Base-by-base conservation (phyloP, 345 rosid species). In the Ceriops decandra region DNA sequence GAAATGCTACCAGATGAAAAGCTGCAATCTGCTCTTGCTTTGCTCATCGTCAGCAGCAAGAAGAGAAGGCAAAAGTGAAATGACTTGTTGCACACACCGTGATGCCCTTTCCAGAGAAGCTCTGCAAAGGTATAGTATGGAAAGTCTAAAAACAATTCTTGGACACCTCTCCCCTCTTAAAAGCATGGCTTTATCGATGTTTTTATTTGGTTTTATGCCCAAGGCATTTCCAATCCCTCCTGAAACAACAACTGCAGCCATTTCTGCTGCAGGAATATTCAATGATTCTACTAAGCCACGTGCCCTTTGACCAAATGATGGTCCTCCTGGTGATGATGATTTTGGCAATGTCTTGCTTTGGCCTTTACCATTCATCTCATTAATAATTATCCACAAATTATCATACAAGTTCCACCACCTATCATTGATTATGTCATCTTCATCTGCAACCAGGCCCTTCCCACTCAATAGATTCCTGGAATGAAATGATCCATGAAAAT, bases 201-300 rank as follows among this genome's bases (percentile, higher is more conserved):
- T 85, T 87, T 85, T 90, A 80, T 77, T 85, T 63, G 87, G 80
- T 75, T 85, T 93, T 76, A 92, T 92, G 81, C 88, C 85, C 79
- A 87, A 80, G 38, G 97, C 98, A 89, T 83, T 88, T 68, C 95
- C 83, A 73, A 93, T 87, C 64, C 98, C 98, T 74, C 98, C 98
- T 17, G 98, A 87, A 20, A 89, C 97, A 82, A 93, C 98, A 71
- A 85, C 97, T 27, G 97, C 97, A 63, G 98, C 98, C 98, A 93
- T 93, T 78, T 93, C 98, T 57, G 97, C 96, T 57, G 98, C 97
- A 33, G 98, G 98, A 82, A 89, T 89, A 75, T 93, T 93, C 65
- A 93, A 75, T 17, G 98, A 93, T 77, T 93, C 98, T 36, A 93
- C 98, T 56, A 93, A 80, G 74, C 91, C 97, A 49, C 98, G 90